Evolutionary conservation across 306 rosid genomes (phyloP).

Genomic region (Cucumis sativus): DNA sequence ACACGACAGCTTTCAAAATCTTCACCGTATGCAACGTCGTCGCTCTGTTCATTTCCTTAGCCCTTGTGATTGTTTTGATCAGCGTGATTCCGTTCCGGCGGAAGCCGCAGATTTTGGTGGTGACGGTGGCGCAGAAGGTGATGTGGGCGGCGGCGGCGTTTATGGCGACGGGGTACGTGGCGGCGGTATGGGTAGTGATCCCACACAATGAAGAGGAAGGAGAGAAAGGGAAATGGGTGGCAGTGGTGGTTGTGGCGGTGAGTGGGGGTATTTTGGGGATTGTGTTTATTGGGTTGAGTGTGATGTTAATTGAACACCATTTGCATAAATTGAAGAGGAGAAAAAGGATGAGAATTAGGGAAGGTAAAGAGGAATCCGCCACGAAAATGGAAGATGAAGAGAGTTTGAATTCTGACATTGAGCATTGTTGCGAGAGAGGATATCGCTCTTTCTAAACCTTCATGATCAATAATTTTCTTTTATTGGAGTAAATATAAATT

Average conservation of each 20-base stretch:
- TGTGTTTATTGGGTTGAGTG: slow-evolving; percentile 33
- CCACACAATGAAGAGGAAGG: slow-evolving; percentile 20
- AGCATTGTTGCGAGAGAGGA: slow-evolving; percentile 37
- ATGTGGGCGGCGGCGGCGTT: slow-evolving; percentile 64
- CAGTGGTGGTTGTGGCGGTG: slow-evolving; percentile 24
- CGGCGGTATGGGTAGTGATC: slow-evolving; percentile 59
- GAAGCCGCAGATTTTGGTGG: slow-evolving; percentile 29
- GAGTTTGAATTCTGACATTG: slow-evolving; percentile 54
- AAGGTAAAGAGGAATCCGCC: neutral
- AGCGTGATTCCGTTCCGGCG: slow-evolving; percentile 61
- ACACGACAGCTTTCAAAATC: slow-evolving; percentile 46
- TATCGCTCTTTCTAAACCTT: slow-evolving; percentile 41
- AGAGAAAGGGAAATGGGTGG: slow-evolving; percentile 17
- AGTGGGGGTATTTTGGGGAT: slow-evolving; percentile 45
- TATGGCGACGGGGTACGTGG: slow-evolving; percentile 45
- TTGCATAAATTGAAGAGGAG: slow-evolving; percentile 23
- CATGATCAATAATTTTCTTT: no score
- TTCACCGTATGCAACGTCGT: slow-evolving; percentile 51
- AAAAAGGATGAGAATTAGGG: neutral
- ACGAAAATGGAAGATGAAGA: neutral
- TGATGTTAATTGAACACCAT: slow-evolving; percentile 37
- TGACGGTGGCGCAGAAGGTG: slow-evolving; percentile 52
- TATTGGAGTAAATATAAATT: no score
- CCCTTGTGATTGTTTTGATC: slow-evolving; percentile 49
- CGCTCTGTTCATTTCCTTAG: slow-evolving; percentile 58